A percentile compares a stretch with the other conserved stretches of the same genome.
phyloP scores from a whole-genome alignment of 148 eudicot genomes.

The Chenopodium quinoa region DNA sequence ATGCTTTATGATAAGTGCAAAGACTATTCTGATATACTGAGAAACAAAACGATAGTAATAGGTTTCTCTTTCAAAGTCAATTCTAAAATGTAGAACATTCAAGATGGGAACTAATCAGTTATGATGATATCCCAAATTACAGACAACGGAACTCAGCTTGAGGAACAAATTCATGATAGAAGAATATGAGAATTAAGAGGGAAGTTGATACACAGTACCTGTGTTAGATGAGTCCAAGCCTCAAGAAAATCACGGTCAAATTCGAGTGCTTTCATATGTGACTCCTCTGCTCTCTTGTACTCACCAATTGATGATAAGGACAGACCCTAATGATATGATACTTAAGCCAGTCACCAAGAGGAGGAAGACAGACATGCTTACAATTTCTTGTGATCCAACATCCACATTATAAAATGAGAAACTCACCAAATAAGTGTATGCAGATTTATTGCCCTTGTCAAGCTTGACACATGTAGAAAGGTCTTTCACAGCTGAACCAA shows the following conservation, averaged over 20 bases:
- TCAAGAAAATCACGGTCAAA: slow-evolving; percentile 74
- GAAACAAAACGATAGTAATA: background rate
- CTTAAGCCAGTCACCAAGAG: slow-evolving; percentile 1
- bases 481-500: slow-evolving; percentile 78
- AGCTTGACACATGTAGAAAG: slow-evolving; percentile 76
- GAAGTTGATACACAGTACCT: slow-evolving; percentile 42
- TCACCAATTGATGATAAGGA: slow-evolving; percentile 84
- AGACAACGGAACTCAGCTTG: background rate
- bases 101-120: background rate
- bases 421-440: slow-evolving; percentile 85
- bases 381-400: slow-evolving; percentile 6
- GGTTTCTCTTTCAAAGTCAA: background rate
- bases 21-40: background rate
- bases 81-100: background rate
- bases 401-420: slow-evolving; percentile 8
- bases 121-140: background rate
- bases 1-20: too few relatives aligned
- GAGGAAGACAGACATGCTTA: background rate
- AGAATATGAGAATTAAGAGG: background rate
- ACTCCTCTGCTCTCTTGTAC: slow-evolving; percentile 79
- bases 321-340: slow-evolving; percentile 54
- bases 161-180: background rate
- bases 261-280: slow-evolving; percentile 75
- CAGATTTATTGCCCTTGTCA: slow-evolving; percentile 77
- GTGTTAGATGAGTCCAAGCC: slow-evolving; percentile 88